These are phyloP conservation scores for Lipomyces mesembrius DNA, from an alignment of 805 yeast species.

Conservation along the genomic window DNA sequence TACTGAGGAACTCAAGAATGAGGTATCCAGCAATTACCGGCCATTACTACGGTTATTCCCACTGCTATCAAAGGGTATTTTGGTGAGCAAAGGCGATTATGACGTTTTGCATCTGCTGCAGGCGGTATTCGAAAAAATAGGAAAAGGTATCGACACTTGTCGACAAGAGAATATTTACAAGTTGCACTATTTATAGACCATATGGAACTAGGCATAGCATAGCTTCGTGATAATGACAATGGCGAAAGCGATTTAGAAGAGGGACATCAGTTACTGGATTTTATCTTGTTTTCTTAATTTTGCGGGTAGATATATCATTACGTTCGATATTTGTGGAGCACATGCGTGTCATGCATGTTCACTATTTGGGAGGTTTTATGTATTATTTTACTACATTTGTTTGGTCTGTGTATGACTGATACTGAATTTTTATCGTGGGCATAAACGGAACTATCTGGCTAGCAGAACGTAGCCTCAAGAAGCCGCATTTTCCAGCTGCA, in stretches of 20 bases:
- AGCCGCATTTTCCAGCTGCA: too few species aligned
- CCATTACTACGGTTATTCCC: constrained; percentile 33
- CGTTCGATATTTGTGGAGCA: not conserved
- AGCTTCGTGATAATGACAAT: not conserved
- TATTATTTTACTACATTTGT: not conserved
- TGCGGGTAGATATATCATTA: not conserved
- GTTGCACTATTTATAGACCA: not conserved
- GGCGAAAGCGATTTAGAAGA: not conserved
- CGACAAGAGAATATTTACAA: not conserved
- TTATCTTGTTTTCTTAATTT: not conserved
- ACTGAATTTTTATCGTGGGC: not conserved
- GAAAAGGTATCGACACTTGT: constrained; percentile 16
- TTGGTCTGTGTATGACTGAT: not conserved
- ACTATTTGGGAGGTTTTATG: not conserved
- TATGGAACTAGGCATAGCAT: not conserved
- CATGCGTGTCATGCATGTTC: not conserved
- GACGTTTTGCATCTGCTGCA: constrained; percentile 31
- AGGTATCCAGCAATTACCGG: constrained; percentile 17
- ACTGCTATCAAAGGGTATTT: constrained; percentile 35
- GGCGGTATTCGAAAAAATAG: constrained; percentile 33
- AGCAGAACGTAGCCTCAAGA: too few species aligned
- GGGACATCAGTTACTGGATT: not conserved
- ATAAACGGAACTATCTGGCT: too few species aligned
- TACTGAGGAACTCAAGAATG: constrained; percentile 2
- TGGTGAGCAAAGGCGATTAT: constrained; percentile 30